phyloP scores from a whole-genome alignment of 2,329 filamentous ascomycete genomes.

The Ramichloridium luteum region DNA sequence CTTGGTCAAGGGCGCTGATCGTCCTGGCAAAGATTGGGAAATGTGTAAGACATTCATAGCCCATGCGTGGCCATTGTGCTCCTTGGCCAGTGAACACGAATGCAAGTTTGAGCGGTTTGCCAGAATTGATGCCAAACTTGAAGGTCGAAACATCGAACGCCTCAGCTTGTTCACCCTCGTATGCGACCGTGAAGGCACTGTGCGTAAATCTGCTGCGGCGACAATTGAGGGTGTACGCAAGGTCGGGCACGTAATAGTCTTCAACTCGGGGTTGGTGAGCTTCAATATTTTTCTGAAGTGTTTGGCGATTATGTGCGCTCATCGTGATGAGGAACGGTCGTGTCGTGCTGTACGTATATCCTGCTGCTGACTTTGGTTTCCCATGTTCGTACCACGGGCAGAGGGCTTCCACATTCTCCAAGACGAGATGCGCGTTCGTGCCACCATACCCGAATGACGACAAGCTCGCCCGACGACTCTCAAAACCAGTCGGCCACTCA shows the following conservation, averaged over 20 bases:
- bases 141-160: constrained; percentile 17
- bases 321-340: too few species aligned
- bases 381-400: background rate
- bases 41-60: background rate
- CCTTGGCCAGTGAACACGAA: background rate
- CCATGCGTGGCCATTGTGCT: constrained; percentile 1
- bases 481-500: constrained; percentile 22
- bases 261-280: background rate
- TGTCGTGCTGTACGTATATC: too few species aligned
- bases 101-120: background rate
- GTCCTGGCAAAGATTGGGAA: constrained; percentile 1
- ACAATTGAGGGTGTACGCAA: constrained; percentile 59
- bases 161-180: too few species aligned
- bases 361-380: background rate
- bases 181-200: constrained; percentile 23
- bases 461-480: constrained; percentile 5
- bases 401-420: constrained; percentile 7
- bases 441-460: constrained; percentile 19
- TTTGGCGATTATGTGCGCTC: too few species aligned
- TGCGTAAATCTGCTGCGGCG: constrained; percentile 33
- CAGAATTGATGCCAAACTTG: background rate
- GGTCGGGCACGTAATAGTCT: constrained; percentile 29
- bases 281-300: background rate
- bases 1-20: background rate
- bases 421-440: constrained; percentile 15